Evolutionary conservation across 2,329 filamentous ascomycete genomes (phyloP), one percentile per base, ranked within the genome.

Genomic region (Akanthomyces uredinophilus): DNA sequence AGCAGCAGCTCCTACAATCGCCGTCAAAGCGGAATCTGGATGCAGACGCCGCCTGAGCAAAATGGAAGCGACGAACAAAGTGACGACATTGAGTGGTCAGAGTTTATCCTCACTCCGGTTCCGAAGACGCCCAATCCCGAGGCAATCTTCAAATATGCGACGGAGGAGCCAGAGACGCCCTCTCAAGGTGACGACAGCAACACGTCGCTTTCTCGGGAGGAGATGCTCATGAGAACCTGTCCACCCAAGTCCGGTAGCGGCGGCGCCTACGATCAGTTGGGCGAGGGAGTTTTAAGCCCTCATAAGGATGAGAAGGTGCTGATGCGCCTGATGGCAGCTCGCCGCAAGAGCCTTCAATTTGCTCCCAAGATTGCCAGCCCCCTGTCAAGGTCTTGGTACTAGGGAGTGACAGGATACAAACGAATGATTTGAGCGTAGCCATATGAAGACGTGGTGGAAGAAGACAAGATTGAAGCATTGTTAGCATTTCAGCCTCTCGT

Each of bases 301-400:
- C 77, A 82, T 56, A 83, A 83, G 73, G 82, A 87, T 68, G 78
- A 83, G 68, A 78, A 77, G 22, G 78, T 89, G 61, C 76, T 86
- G 64, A 80, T 84, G 74, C 80, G 86, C 53, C 76, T 93, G 64
- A 85, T 90, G 80, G 86, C 87, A 13, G 89, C 89, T 0, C 81
- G 89, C 64, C 81, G 90, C 64, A 92, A 91, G 83, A 94, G 88
- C 70, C 72, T 92, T 73, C 88, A 91, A 70, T 92, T 87, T 77
- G 88, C 88, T 37, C 90, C 90, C 35, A 89, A 89, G 75, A 77
- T 91, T 63, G 87, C 83, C 20, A 93, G 90, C 72, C 90, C 90
- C 2, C 75, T 93, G 67, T 82, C 85, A 29, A 84, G 79, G 68
- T 77, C 80, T 29, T 86, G 83, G 83, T 39, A 62, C 39, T 61